Conservation (phyloP, 371 early-diverging fungal genomes). For the Quaeritorhiza haematococci region DNA sequence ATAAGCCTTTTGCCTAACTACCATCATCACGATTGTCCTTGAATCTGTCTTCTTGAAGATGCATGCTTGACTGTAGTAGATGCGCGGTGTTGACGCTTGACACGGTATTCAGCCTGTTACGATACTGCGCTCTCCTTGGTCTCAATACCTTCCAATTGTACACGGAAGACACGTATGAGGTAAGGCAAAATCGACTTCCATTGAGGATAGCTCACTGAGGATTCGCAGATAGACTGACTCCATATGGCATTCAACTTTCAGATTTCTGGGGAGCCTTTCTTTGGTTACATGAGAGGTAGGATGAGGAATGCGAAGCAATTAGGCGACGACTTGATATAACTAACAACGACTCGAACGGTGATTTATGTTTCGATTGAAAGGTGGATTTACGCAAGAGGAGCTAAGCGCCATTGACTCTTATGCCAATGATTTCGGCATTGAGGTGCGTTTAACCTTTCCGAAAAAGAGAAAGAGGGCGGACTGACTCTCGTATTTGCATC, state of each 20-base stretch:
- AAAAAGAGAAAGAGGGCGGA: no score
- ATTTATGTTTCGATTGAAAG: no score
- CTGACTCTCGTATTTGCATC: no score
- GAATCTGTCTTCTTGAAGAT: slow-evolving; percentile 1
- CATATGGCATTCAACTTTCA: slow-evolving; percentile 13
- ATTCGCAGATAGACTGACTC: no score
- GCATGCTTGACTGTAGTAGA: slow-evolving; percentile 82
- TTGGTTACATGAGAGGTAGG: slow-evolving; percentile 77
- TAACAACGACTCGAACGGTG: no score
- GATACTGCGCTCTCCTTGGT: slow-evolving; percentile 74
- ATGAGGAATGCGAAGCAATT: not conserved
- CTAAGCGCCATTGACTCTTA: slow-evolving; percentile 69
- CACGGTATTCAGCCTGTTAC: slow-evolving; percentile 58
- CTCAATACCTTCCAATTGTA: slow-evolving; percentile 81
- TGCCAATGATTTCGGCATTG: slow-evolving; percentile 74
- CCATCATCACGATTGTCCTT: not conserved
- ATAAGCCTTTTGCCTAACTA: not conserved
- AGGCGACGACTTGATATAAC: no score
- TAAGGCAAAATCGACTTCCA: slow-evolving; percentile 18
- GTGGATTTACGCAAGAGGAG: slow-evolving; percentile 66
- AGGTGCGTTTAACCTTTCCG: no score
- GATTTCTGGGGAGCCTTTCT: slow-evolving; percentile 73
- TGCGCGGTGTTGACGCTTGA: slow-evolving; percentile 65
- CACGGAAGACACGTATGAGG: slow-evolving; percentile 82
- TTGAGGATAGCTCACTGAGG: not conserved